Conservation (phyloP, 1,284 basidiomycete species). For the Coriolopsis trogii region DNA sequence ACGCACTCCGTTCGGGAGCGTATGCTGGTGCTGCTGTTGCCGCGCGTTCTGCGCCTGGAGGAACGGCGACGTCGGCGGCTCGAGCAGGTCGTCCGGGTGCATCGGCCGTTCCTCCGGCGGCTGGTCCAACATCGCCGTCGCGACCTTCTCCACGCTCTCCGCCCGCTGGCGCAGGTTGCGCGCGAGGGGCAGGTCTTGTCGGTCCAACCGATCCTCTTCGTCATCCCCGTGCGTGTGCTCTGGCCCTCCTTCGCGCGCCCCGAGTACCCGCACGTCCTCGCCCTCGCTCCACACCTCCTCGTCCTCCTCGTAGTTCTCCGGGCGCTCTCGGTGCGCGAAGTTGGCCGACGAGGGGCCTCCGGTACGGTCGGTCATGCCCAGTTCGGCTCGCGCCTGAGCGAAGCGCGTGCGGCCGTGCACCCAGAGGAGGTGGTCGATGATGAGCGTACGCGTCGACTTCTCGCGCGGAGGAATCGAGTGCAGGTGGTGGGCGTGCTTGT, state of each 20-base stretch:
- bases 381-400: constrained; percentile 77
- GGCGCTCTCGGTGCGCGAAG: constrained; percentile 61
- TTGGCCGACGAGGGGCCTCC: constrained; percentile 62
- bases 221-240: constrained; percentile 56
- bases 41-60: constrained; percentile 33
- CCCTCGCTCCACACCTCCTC: constrained; percentile 67
- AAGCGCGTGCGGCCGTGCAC: constrained; percentile 80
- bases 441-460: constrained; percentile 79
- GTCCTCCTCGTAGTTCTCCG: constrained; percentile 74
- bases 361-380: constrained; percentile 78
- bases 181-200: constrained; percentile 65
- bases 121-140: constrained; percentile 77
- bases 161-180: constrained; percentile 66
- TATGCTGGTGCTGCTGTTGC: constrained; percentile 54
- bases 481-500: constrained; percentile 74
- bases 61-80: constrained; percentile 53
- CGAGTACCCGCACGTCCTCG: constrained; percentile 56
- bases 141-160: constrained; percentile 78
- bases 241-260: constrained; percentile 53
- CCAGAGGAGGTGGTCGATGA: constrained; percentile 84
- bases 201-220: constrained; percentile 57
- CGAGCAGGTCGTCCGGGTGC: constrained; percentile 35
- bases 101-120: constrained; percentile 51
- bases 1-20: constrained; percentile 78
- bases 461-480: constrained; percentile 77